These are phyloP conservation scores for Tothia fuscella DNA, from an alignment of 2,329 filamentous ascomycete genomes.

Conservation along the genomic window DNA sequence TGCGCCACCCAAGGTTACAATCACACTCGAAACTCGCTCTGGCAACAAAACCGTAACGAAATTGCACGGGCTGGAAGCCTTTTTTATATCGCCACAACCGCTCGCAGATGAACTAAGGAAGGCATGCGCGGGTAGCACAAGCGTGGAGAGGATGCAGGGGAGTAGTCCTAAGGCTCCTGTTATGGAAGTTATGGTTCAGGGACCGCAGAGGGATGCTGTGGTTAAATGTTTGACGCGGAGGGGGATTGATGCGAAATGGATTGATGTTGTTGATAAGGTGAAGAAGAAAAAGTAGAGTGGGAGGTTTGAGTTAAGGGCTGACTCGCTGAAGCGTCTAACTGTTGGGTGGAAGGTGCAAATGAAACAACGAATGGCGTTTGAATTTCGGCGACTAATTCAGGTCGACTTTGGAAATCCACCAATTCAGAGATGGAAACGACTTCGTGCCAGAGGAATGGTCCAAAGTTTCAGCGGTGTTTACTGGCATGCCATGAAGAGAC, in stretches of 20 bases:
- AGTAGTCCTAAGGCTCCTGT: slow-evolving; percentile 48
- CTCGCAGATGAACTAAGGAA: slow-evolving; percentile 56
- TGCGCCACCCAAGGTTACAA: slow-evolving; percentile 44
- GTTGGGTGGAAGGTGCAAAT: no score
- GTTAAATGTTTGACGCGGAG: slow-evolving; percentile 46
- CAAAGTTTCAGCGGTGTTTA: no score
- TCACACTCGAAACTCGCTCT: slow-evolving; percentile 51
- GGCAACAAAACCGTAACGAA: slow-evolving; percentile 56
- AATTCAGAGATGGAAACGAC: no score
- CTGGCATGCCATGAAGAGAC: no score
- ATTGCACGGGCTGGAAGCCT: slow-evolving; percentile 48
- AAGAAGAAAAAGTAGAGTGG: slow-evolving; percentile 44
- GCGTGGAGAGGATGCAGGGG: slow-evolving; percentile 48
- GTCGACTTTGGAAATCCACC: no score
- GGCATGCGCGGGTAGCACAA: slow-evolving; percentile 56
- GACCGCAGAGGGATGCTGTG: slow-evolving; percentile 50
- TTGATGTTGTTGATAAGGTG: slow-evolving; percentile 55
- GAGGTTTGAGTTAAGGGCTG: no score
- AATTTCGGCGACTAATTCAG: no score
- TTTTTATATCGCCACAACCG: slow-evolving; percentile 46
- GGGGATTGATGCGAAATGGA: slow-evolving; percentile 47
- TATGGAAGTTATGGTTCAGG: slow-evolving; percentile 57
- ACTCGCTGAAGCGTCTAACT: no score
- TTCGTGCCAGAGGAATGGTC: no score
- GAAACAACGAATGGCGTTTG: no score